Evolutionary conservation across 495 filamentous ascomycete genomes (phyloP), one percentile per base, ranked within the genome.

Genomic region (Xylaria nigripes): DNA sequence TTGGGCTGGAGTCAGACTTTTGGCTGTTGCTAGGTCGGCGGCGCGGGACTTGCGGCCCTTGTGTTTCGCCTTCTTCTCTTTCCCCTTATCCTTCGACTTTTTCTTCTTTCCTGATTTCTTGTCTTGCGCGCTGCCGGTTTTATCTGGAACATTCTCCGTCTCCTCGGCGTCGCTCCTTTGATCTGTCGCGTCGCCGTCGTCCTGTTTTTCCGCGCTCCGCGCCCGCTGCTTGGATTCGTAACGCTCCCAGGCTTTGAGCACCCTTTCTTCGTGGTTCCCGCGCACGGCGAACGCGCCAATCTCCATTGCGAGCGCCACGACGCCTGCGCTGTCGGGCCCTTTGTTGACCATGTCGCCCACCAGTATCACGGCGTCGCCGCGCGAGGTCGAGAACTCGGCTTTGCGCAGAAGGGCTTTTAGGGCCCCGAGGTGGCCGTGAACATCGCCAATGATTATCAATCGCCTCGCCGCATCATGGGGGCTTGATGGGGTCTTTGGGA

Each of bases 221-320:
- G 19, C 25, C 10, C 27, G 25, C 9, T 34, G 16, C 51, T 53
- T 46, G 0, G 22, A 34, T 29, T 29, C 34, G 2, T 27, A 32
- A 49, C 30, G 16, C 27, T 54, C 58, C 61, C 58, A 63, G 0
- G 58, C 59, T 5, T 81, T 71, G 18, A 95, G 72, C 12, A 95
- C 76, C 9, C 82, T 77, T 61, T 98, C 89, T 63, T 98, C 93
- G 68, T 96, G 90, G 70, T 98, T 97, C 13, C 93, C 93, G 23
- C 93, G 82, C 1, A 96, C 89, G 52, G 81, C 87, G 27, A 83
- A 85, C 2, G 92, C 92, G 15, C 76, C 76, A 23, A 87, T 67
- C 13, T 75, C 64, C 53, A 85, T 83, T 10, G 84, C 87, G 15
- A 90, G 69, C 51, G 88, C 81, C 25, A 98, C 75, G 0, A 95